phyloP scores from a whole-genome alignment of 2,329 filamentous ascomycete genomes.

The Colletotrichum abscissum region DNA sequence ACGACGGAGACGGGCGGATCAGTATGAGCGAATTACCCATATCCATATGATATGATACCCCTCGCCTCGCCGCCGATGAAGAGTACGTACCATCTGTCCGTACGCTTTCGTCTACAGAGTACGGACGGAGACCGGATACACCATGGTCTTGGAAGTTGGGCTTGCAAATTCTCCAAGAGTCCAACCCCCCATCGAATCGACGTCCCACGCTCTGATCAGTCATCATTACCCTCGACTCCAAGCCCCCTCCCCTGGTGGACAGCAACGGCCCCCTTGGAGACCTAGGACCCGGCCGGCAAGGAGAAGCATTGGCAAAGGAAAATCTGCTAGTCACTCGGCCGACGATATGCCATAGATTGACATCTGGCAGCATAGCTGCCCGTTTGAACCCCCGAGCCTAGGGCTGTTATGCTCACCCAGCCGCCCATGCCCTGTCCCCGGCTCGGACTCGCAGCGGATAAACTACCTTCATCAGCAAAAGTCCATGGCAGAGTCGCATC shows the following conservation, averaged over 20 bases:
- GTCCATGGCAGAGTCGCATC: slow-evolving; percentile 25
- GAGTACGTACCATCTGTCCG: not conserved
- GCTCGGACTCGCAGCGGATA: slow-evolving; percentile 25
- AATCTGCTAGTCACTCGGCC: not conserved
- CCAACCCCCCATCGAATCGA: not conserved
- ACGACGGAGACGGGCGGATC: not conserved
- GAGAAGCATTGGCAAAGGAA: not conserved
- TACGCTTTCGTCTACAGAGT: not conserved
- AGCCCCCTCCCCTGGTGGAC: not conserved
- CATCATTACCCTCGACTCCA: not conserved
- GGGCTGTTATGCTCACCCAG: not conserved
- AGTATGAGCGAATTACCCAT: not conserved
- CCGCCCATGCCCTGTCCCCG: slow-evolving; percentile 17
- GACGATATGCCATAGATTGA: not conserved
- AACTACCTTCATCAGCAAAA: slow-evolving; percentile 32
- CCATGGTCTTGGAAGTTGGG: too few species aligned
- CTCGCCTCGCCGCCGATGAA: not conserved
- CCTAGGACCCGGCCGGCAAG: not conserved
- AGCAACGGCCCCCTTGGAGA: not conserved
- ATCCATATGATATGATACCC: not conserved
- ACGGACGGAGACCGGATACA: too few species aligned
- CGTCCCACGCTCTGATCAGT: not conserved
- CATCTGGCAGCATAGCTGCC: not conserved
- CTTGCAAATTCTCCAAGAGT: not conserved
- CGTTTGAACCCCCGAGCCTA: not conserved